These are phyloP conservation scores for Alternaria conjuncta DNA, from an alignment of 2,329 filamentous ascomycete species.

Conservation along the genomic window DNA sequence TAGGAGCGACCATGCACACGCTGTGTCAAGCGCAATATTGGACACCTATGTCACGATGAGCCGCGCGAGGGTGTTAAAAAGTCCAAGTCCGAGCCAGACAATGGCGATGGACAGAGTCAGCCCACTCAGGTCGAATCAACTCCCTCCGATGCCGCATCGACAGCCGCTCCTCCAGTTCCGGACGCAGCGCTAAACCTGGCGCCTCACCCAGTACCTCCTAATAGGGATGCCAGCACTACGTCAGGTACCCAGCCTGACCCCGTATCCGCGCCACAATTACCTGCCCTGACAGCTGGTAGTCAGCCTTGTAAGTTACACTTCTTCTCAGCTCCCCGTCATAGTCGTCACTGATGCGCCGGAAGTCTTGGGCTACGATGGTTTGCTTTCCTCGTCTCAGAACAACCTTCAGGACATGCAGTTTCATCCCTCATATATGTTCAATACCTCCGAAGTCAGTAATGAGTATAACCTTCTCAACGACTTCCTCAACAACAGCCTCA, in stretches of 20 bases:
- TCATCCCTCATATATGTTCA: slow-evolving; percentile 94
- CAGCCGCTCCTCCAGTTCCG: slow-evolving; percentile 34
- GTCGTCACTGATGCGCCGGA: slow-evolving; percentile 37
- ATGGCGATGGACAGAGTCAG: slow-evolving; percentile 39
- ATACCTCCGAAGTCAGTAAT: slow-evolving; percentile 89
- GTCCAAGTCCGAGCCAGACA: slow-evolving; percentile 64
- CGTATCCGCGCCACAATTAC: slow-evolving; percentile 70
- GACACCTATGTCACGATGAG: slow-evolving; percentile 97
- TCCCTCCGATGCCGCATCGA: slow-evolving; percentile 36
- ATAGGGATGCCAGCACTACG: slow-evolving; percentile 52
- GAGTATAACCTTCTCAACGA: slow-evolving; percentile 98
- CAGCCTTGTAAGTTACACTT: slow-evolving; percentile 73
- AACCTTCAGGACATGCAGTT: slow-evolving; percentile 94
- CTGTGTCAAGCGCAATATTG: slow-evolving; percentile 98
- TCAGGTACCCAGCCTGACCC: slow-evolving; percentile 75
- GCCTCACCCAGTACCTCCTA: slow-evolving; percentile 43
- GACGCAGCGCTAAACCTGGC: slow-evolving; percentile 50
- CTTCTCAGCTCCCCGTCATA: slow-evolving; percentile 25
- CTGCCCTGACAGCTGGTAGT: slow-evolving; percentile 67
- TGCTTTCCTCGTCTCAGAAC: slow-evolving; percentile 74
- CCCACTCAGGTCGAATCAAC: slow-evolving; percentile 37
- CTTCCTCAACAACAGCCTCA: slow-evolving; percentile 88
- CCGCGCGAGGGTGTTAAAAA: slow-evolving; percentile 85
- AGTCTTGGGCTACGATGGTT: slow-evolving; percentile 86
- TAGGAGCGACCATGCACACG: slow-evolving; percentile 95